Conservation (phyloP, 208 protist species). For the Wallacemonas collosoma region DNA sequence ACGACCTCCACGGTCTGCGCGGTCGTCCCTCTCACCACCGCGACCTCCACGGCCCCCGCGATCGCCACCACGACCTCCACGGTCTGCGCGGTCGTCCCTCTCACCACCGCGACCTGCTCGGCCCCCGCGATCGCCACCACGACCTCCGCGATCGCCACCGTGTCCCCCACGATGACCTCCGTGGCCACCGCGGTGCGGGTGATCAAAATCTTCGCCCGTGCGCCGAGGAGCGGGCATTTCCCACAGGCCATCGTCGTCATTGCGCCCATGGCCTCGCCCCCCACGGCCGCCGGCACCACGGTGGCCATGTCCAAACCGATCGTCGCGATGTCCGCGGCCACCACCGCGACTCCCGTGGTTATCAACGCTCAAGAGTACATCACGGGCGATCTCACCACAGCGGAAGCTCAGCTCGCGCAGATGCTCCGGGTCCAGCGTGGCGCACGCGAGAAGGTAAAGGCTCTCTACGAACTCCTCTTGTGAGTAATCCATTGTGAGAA, state of each 20-base stretch:
- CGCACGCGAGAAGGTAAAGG: constrained; percentile 35
- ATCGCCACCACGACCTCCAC: constrained; percentile 3
- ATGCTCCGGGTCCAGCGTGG: constrained; percentile 34
- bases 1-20: constrained; percentile 1
- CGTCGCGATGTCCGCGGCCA: neutral
- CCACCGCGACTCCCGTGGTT: constrained; percentile 13
- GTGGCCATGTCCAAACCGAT: constrained; percentile 18
- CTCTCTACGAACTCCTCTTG: constrained; percentile 38
- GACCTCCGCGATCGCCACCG: constrained; percentile 5
- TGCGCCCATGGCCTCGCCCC: neutral
- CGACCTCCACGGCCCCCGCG: constrained; percentile 6
- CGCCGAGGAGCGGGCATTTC: constrained; percentile 16
- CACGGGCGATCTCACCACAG: constrained; percentile 22
- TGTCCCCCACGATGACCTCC: constrained; percentile 9
- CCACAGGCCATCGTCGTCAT: constrained; percentile 20
- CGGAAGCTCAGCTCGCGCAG: constrained; percentile 36
- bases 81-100: neutral
- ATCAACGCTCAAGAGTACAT: constrained; percentile 19
- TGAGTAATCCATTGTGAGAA: constrained; percentile 3
- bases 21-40: neutral
- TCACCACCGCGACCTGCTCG: constrained; percentile 13
- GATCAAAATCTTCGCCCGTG: neutral
- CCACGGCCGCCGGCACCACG: constrained; percentile 22
- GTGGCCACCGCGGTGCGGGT: constrained; percentile 7
- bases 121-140: constrained; percentile 7